Evolutionary conservation across 768 basidiomycete species (phyloP).

Genomic region (Symmetrospora coprosmae): DNA sequence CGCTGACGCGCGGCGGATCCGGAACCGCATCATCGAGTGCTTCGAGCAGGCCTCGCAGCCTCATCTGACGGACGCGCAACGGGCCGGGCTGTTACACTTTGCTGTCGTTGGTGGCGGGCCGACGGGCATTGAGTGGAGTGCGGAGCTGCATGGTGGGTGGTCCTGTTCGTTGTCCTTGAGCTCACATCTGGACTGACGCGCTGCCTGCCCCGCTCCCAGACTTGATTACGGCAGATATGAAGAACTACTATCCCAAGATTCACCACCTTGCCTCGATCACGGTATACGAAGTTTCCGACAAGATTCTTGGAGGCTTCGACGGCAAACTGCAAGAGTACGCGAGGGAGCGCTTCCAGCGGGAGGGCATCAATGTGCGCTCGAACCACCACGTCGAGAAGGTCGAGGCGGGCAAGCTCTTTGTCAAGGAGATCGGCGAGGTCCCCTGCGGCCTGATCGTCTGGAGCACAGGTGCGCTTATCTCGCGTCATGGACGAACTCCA

Average conservation of each 20-base stretch:
- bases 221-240: slow-evolving; percentile 50
- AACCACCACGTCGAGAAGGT: slow-evolving; percentile 59
- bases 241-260: slow-evolving; percentile 50
- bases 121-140: slow-evolving; percentile 60
- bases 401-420: slow-evolving; percentile 50
- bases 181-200: not conserved
- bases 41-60: slow-evolving; percentile 81
- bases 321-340: slow-evolving; percentile 48
- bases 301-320: slow-evolving; percentile 67
- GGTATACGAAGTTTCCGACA: slow-evolving; percentile 49
- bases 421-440: slow-evolving; percentile 48
- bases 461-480: too few species aligned
- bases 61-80: slow-evolving; percentile 56
- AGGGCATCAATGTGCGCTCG: slow-evolving; percentile 59
- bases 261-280: slow-evolving; percentile 55
- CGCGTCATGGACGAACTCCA: too few species aligned
- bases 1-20: slow-evolving; percentile 35
- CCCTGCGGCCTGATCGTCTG: slow-evolving; percentile 71
- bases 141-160: slow-evolving; percentile 48
- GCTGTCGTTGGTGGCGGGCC: slow-evolving; percentile 61
- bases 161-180: not conserved
- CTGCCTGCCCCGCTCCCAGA: slow-evolving; percentile 38
- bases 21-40: slow-evolving; percentile 39
- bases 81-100: slow-evolving; percentile 63
- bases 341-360: slow-evolving; percentile 48